phyloP scores from a whole-genome alignment of 2,329 filamentous ascomycete genomes.

The Xenoacremonium recifei region DNA sequence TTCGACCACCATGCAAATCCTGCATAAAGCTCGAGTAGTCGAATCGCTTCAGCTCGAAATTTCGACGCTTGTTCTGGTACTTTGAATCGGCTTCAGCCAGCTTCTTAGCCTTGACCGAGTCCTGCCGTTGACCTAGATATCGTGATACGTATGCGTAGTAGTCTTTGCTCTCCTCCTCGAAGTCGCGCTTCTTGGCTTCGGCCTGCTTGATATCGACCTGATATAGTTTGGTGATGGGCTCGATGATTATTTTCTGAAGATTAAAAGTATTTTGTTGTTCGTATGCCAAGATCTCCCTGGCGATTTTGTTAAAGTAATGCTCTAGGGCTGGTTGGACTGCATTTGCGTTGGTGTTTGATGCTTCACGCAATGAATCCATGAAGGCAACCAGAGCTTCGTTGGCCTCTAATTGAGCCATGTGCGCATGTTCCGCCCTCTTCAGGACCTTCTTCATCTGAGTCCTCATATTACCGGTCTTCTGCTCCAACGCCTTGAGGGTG shows the following conservation, averaged over 20 bases:
- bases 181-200: constrained; percentile 94
- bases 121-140: constrained; percentile 93
- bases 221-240: constrained; percentile 88
- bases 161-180: constrained; percentile 97
- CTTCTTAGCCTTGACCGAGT: constrained; percentile 97
- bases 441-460: constrained; percentile 93
- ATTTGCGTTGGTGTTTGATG: constrained; percentile 87
- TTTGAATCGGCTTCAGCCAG: constrained; percentile 92
- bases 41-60: constrained; percentile 95
- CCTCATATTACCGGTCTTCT: constrained; percentile 94
- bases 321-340: constrained; percentile 96
- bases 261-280: constrained; percentile 82
- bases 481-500: constrained; percentile 93
- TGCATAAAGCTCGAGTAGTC: constrained; percentile 99
- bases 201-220: constrained; percentile 97
- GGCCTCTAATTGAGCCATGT: constrained; percentile 74
- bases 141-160: constrained; percentile 95
- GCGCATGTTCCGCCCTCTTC: constrained; percentile 87
- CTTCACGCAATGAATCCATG: constrained; percentile 82
- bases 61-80: constrained; percentile 89
- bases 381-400: constrained; percentile 85
- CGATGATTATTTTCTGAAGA: constrained; percentile 90
- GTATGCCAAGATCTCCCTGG: constrained; percentile 82
- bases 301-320: constrained; percentile 97
- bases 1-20: constrained; percentile 96